Evolutionary conservation across 805 yeast species (phyloP).

Genomic region (Yarrowia keelungensis): DNA sequence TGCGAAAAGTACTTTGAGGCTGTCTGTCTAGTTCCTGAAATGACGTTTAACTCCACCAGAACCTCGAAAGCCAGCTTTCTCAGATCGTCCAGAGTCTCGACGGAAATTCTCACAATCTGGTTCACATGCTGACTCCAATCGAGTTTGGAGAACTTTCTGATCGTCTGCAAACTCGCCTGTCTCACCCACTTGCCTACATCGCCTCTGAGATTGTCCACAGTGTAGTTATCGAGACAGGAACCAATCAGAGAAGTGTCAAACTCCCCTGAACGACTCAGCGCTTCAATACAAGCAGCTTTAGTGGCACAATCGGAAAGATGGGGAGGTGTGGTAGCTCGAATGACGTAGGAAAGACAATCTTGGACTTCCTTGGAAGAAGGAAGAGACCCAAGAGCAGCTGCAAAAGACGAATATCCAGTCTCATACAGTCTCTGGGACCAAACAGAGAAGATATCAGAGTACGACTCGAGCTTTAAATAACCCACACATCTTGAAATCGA

Average conservation of each 20-base stretch:
- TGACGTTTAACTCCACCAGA: not conserved
- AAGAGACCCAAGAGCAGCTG: slow-evolving; percentile 17
- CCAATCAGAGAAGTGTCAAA: slow-evolving; percentile 41
- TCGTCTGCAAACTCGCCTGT: slow-evolving; percentile 55
- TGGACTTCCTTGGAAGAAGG: not conserved
- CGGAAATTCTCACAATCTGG: slow-evolving; percentile 38
- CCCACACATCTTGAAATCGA: not conserved
- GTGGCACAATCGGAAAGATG: slow-evolving; percentile 15
- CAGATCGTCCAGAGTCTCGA: slow-evolving; percentile 18
- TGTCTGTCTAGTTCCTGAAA: slow-evolving; percentile 1
- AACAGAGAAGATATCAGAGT: slow-evolving; percentile 21
- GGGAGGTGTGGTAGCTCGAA: not conserved
- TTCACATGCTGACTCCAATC: slow-evolving; percentile 15
- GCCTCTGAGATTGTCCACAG: slow-evolving; percentile 74
- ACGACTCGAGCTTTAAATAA: not conserved
- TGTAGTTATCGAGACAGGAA: slow-evolving; percentile 70
- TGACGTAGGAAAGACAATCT: slow-evolving; percentile 6
- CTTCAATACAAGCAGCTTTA: slow-evolving; percentile 43
- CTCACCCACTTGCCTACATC: slow-evolving; percentile 89
- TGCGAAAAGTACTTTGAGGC: slow-evolving; percentile 12
- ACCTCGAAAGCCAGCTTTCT: slow-evolving; percentile 12
- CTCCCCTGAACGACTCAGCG: slow-evolving; percentile 38
- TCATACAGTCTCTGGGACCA: slow-evolving; percentile 34
- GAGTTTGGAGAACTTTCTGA: slow-evolving; percentile 45
- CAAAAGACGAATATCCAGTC: slow-evolving; percentile 14